Base-by-base conservation (phyloP, 176 grass and related monocot species). In the Paspalum notatum region DNA sequence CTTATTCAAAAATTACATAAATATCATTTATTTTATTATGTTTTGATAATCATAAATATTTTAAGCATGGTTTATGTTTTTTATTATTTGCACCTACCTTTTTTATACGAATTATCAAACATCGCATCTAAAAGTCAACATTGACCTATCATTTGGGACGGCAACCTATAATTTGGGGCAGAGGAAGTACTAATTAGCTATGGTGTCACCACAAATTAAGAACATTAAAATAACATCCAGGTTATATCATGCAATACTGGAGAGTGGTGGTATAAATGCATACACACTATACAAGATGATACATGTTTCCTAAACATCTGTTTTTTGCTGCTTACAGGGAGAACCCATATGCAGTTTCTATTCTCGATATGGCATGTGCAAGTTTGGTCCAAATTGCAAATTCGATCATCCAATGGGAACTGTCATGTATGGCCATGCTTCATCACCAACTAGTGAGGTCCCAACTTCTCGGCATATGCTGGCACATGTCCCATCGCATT, bases 341-440 rank as follows among this genome's bases (percentile, higher is more conserved):
- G 94, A 97, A 40, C 91, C 80, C 17, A 25, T 91, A 18, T 97
- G 89, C 68, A 77, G 79, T 52, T 94, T 90, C 67, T 97, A 94
- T 74, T 91, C 91, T 75, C 91, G 94, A 38, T 97, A 97, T 72
- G 89, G 91, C 79, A 86, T 94, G 51, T 94, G 87, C 85, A 97
- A 92, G 71, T 97, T 94, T 72, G 91, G 91, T 27, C 94, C 94
- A 44, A 97, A 94, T 79, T 97, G 94, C 82, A 97, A 93, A 77
- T 97, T 97, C 2, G 93, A 97, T 43, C 93, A 97, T 82, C 93
- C 93, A 56, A 89, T 91, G 88, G 88, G 85, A 75, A 68, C 80
- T 11, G 73, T 89, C 17, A 74, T 88, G 41, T 97, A 93, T 62
- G 90, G 77, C 13, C 80, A 82, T 72, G 26, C 85, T 11, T 65